Evolutionary conservation across 1,139 yeast genomes (phyloP).

Genomic region (Trichomonascaceae sp.): DNA sequence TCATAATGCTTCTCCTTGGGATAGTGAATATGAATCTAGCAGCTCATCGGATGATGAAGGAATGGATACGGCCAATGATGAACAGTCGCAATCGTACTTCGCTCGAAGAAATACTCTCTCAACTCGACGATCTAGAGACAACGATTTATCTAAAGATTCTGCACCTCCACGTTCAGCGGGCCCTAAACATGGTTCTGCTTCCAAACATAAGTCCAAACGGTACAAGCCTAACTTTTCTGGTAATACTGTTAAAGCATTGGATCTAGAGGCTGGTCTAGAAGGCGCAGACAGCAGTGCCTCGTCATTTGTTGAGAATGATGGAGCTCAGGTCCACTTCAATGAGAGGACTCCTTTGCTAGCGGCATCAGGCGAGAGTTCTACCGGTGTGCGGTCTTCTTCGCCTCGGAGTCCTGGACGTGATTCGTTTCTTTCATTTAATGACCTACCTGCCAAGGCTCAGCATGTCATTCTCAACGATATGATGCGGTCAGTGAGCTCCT

Average conservation of each 20-base stretch:
- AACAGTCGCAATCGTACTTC: slow-evolving; percentile 6
- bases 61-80: slow-evolving; percentile 20
- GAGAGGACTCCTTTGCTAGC: slow-evolving; percentile 8
- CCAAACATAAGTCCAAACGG: slow-evolving; percentile 16
- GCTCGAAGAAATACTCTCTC: slow-evolving; percentile 11
- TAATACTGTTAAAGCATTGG: slow-evolving; percentile 38
- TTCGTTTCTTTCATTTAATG: slow-evolving; percentile 55
- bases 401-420: background rate
- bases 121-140: background rate
- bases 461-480: slow-evolving; percentile 81
- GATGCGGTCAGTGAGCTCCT: slow-evolving; percentile 58
- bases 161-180: slow-evolving; percentile 12
- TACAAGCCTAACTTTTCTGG: slow-evolving; percentile 65
- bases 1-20: slow-evolving; percentile 27
- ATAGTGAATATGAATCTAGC: slow-evolving; percentile 23
- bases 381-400: background rate
- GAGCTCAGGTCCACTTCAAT: background rate
- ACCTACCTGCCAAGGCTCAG: slow-evolving; percentile 86
- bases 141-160: background rate
- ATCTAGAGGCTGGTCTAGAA: slow-evolving; percentile 6
- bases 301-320: background rate
- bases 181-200: slow-evolving; percentile 17
- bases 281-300: slow-evolving; percentile 4
- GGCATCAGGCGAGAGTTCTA: slow-evolving; percentile 1
- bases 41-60: slow-evolving; percentile 17